phyloP scores from a whole-genome alignment of 345 rosid genomes.

The Tarenaya hassleriana region DNA sequence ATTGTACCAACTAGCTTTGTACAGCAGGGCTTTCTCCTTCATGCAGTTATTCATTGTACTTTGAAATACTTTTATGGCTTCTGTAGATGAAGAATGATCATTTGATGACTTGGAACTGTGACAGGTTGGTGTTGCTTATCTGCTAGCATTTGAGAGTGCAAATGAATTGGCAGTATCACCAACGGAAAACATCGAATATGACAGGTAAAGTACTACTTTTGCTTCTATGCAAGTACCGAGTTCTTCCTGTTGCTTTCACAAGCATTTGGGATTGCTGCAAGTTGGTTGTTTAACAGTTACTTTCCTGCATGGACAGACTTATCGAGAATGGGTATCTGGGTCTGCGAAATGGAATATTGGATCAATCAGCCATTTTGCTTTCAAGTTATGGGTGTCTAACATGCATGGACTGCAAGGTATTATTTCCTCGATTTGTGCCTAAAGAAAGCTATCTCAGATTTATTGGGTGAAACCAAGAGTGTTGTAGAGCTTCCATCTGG shows the following conservation, averaged over 20 bases:
- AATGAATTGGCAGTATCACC: slow-evolving; percentile 55
- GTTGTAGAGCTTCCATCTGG: no score
- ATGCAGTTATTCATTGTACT: not conserved
- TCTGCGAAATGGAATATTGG: slow-evolving; percentile 86
- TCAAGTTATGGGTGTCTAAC: slow-evolving; percentile 77
- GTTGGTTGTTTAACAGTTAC: slow-evolving; percentile 13
- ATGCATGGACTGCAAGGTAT: slow-evolving; percentile 91
- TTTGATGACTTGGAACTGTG: slow-evolving; percentile 26
- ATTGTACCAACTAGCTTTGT: slow-evolving; percentile 1
- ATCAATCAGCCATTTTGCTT: slow-evolving; percentile 90
- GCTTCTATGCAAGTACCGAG: slow-evolving; percentile 2
- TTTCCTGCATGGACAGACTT: slow-evolving; percentile 42
- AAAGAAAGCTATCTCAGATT: no score
- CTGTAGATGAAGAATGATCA: slow-evolving; percentile 12
- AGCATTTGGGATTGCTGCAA: slow-evolving; percentile 20
- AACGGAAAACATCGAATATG: slow-evolving; percentile 83
- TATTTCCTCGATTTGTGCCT: slow-evolving; percentile 7
- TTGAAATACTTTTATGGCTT: not conserved
- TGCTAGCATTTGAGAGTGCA: slow-evolving; percentile 84
- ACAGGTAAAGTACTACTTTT: slow-evolving; percentile 40
- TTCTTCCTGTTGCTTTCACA: slow-evolving; percentile 12
- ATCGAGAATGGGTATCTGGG: slow-evolving; percentile 92
- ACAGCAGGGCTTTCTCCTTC: slow-evolving; percentile 11
- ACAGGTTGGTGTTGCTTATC: slow-evolving; percentile 88
- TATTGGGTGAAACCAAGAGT: slow-evolving; percentile 9